A percentile compares a stretch with the other conserved stretches of the same genome.
Evolutionary conservation across 768 basidiomycete genomes (phyloP).

Genomic region (Neoboletus magnificus): DNA sequence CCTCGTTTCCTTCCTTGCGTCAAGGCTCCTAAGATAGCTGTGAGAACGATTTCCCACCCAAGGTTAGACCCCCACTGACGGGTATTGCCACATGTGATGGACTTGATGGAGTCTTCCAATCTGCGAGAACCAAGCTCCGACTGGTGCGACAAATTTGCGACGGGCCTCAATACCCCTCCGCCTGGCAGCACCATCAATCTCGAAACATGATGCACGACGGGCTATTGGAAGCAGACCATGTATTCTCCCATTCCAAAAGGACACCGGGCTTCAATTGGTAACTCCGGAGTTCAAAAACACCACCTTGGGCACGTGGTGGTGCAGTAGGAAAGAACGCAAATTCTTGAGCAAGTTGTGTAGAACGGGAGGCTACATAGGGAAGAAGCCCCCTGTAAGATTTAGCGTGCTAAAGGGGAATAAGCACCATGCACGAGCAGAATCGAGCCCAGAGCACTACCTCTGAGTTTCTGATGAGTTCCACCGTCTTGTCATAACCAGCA

Average conservation of each 20-base stretch:
- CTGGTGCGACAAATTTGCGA: constrained; percentile 77
- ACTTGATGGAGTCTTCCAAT: constrained; percentile 82
- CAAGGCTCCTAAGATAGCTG: constrained; percentile 52
- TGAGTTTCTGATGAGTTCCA: constrained; percentile 57
- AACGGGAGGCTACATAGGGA: constrained; percentile 69
- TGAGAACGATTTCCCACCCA: constrained; percentile 10
- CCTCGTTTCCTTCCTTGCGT: constrained; percentile 76
- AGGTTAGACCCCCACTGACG: constrained; percentile 46
- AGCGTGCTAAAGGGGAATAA: constrained; percentile 46
- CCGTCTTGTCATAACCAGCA: constrained; percentile 80
- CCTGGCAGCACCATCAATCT: constrained; percentile 43
- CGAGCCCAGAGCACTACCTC: constrained; percentile 45
- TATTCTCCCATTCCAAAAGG: constrained; percentile 90
- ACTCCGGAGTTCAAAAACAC: constrained; percentile 88
- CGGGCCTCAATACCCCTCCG: constrained; percentile 93
- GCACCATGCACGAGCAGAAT: not conserved
- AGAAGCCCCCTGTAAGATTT: constrained; percentile 70
- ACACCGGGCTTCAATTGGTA: constrained; percentile 89
- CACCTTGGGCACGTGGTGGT: constrained; percentile 82
- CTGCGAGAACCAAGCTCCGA: constrained; percentile 92
- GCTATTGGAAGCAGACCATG: constrained; percentile 56
- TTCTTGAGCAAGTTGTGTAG: constrained; percentile 82
- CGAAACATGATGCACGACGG: not conserved
- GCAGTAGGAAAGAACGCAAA: constrained; percentile 94
- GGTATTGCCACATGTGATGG: constrained; percentile 97